Conservation (phyloP, 1,284 basidiomycete species). For the Cutaneotrichosporon cavernicola region DNA sequence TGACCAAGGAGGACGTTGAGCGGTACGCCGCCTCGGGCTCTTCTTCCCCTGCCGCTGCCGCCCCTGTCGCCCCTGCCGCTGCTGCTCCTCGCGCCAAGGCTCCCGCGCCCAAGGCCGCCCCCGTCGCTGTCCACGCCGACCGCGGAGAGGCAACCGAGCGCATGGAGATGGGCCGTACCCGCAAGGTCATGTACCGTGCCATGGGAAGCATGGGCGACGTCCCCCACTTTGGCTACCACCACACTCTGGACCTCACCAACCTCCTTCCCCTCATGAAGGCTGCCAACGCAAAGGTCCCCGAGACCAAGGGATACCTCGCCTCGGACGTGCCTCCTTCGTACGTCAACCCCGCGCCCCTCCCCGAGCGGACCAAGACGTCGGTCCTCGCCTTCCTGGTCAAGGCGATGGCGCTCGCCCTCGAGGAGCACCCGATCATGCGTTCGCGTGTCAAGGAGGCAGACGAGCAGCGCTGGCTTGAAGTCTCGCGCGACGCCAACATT, state of each 20-base stretch:
- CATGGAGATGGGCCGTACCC: conserved; percentile 65
- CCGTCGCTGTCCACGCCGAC: conserved; percentile 33
- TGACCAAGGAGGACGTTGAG: conserved; percentile 67
- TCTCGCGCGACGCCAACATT: conserved; percentile 39
- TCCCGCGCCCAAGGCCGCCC: conserved; percentile 4
- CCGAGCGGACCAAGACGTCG: conserved; percentile 58
- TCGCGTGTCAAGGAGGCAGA: conserved; percentile 32
- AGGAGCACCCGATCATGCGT: conserved; percentile 58
- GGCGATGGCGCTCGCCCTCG: conserved; percentile 73
- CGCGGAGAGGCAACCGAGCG: conserved; percentile 67
- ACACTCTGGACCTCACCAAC: conserved; percentile 76
- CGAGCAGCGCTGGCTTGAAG: conserved; percentile 38
- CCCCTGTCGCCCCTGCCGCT: conserved; percentile 6
- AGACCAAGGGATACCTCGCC: conserved; percentile 47
- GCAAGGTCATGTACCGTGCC: conserved; percentile 81
- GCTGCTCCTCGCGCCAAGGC: conserved; percentile 8
- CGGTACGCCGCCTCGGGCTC: conserved; percentile 16
- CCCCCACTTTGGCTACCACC: conserved; percentile 77
- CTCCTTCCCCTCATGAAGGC: conserved; percentile 69
- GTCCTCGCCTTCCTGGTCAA: conserved; percentile 85
- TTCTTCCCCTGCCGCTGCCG: background rate
- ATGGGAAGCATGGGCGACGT: conserved; percentile 67
- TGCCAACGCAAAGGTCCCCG: conserved; percentile 62
- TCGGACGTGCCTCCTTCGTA: conserved; percentile 59
- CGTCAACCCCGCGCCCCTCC: conserved; percentile 44